These are phyloP conservation scores for Kalmanozyma brasiliensis DNA, from an alignment of 1,284 basidiomycete genomes.

Conservation along the genomic window DNA sequence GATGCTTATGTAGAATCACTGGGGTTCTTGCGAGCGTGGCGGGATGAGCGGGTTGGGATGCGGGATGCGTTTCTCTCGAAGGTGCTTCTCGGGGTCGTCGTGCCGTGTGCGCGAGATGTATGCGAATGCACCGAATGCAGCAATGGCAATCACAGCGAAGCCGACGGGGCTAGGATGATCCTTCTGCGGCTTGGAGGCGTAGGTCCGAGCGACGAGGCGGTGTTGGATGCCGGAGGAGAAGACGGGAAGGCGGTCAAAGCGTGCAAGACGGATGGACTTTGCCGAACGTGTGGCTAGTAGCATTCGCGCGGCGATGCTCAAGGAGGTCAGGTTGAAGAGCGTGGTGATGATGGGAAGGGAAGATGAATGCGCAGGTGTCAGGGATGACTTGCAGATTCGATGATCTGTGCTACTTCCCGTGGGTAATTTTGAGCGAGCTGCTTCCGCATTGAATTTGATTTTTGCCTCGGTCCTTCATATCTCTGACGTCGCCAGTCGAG, in stretches of 20 bases:
- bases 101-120: slow-evolving; percentile 55
- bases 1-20: slow-evolving; percentile 11
- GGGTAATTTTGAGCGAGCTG: neutral
- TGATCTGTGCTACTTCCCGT: neutral
- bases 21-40: slow-evolving; percentile 49
- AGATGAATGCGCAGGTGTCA: neutral
- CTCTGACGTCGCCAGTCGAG: too few species aligned
- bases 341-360: neutral
- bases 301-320: slow-evolving; percentile 20
- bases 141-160: slow-evolving; percentile 49
- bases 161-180: slow-evolving; percentile 57
- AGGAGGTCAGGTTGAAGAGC: neutral
- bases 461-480: neutral
- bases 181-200: slow-evolving; percentile 27
- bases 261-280: slow-evolving; percentile 21
- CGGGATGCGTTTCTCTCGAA: slow-evolving; percentile 57
- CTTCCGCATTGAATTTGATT: neutral
- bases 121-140: slow-evolving; percentile 57
- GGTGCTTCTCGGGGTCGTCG: slow-evolving; percentile 52
- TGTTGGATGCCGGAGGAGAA: neutral
- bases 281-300: slow-evolving; percentile 18
- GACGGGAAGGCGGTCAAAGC: slow-evolving; percentile 32
- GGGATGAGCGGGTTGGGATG: slow-evolving; percentile 64
- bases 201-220: slow-evolving; percentile 9
- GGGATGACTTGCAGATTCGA: slow-evolving; percentile 10